phyloP scores from a whole-genome alignment of 176 grass and related monocot genomes.

The Pontederia paniculata region DNA sequence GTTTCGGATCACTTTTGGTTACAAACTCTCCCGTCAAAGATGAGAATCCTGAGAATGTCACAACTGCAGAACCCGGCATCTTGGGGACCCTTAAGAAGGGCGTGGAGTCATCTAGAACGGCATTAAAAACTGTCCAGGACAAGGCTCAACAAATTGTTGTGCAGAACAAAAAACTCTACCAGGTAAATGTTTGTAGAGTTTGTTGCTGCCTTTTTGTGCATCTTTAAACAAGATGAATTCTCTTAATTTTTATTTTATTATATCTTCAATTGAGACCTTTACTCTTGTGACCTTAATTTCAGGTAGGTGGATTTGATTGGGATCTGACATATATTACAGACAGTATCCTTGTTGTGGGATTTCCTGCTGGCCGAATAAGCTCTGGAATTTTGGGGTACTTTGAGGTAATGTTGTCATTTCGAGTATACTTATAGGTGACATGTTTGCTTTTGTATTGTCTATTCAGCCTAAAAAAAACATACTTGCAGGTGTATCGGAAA shows the following conservation, averaged over 20 bases:
- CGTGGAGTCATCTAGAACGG: conserved; percentile 12
- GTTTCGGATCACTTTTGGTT: conserved; percentile 6
- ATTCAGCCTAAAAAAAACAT: not conserved
- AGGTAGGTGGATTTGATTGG: conserved; percentile 19
- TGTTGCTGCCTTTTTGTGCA: not conserved
- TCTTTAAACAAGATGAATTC: not conserved
- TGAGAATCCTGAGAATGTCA: not conserved
- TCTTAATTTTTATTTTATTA: not conserved
- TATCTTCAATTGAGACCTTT: not conserved
- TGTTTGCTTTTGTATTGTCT: not conserved
- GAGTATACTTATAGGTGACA: not conserved
- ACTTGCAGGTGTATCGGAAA: conserved; percentile 8
- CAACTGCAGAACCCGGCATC: not conserved
- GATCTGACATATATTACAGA: conserved; percentile 19
- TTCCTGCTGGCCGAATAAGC: conserved; percentile 15
- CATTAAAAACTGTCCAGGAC: conserved; percentile 10
- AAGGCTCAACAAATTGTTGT: conserved; percentile 16
- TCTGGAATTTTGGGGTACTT: conserved; percentile 14
- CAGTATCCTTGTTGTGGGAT: conserved; percentile 17
- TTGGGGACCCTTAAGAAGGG: conserved; percentile 6
- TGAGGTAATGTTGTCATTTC: conserved; percentile 4
- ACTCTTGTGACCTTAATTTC: not conserved
- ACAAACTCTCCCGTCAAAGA: conserved; percentile 6
- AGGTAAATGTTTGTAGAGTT: not conserved
- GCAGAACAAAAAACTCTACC: conserved; percentile 18